phyloP scores from a whole-genome alignment of 139 green algal species.

The Raphidocelis subcapitata region DNA sequence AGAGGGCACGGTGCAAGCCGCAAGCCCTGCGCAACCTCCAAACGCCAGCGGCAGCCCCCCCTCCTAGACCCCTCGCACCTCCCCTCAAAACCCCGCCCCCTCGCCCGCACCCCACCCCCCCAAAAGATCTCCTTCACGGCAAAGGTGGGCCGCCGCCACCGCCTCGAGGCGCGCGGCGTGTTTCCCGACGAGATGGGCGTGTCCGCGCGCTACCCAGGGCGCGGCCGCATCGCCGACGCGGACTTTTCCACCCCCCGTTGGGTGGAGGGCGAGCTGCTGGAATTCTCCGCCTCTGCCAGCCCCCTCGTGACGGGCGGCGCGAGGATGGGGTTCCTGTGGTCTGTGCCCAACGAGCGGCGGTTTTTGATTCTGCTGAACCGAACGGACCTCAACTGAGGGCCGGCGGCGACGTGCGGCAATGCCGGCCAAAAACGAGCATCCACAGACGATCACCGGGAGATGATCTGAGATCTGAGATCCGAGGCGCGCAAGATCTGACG shows the following conservation, averaged over 20 bases:
- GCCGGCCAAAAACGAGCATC: too few relatives aligned
- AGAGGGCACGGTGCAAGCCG: too few relatives aligned
- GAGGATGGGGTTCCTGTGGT: constrained; percentile 90
- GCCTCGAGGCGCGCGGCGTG: constrained; percentile 27
- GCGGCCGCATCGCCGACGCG: constrained; percentile 77
- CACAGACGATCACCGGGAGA: too few relatives aligned
- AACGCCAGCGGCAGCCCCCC: too few relatives aligned
- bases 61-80: too few relatives aligned
- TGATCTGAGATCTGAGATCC: too few relatives aligned
- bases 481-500: too few relatives aligned
- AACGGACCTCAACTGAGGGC: constrained; percentile 47
- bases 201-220: constrained; percentile 69
- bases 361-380: constrained; percentile 78
- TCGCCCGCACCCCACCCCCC: too few relatives aligned
- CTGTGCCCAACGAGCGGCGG: constrained; percentile 57
- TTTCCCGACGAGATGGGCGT: constrained; percentile 90
- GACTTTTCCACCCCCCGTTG: constrained; percentile 72
- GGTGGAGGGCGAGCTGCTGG: constrained; percentile 93
- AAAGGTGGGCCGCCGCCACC: constrained; percentile 51
- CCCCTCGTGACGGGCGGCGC: constrained; percentile 43
- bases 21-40: too few relatives aligned
- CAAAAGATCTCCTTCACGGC: constrained; percentile 68
- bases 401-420: too few relatives aligned
- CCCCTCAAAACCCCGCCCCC: too few relatives aligned
- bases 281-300: constrained; percentile 49